Evolutionary conservation across 805 yeast species (phyloP), one percentile per base, ranked within the genome.

Genomic region (Nakazawaea wickerhamii): DNA sequence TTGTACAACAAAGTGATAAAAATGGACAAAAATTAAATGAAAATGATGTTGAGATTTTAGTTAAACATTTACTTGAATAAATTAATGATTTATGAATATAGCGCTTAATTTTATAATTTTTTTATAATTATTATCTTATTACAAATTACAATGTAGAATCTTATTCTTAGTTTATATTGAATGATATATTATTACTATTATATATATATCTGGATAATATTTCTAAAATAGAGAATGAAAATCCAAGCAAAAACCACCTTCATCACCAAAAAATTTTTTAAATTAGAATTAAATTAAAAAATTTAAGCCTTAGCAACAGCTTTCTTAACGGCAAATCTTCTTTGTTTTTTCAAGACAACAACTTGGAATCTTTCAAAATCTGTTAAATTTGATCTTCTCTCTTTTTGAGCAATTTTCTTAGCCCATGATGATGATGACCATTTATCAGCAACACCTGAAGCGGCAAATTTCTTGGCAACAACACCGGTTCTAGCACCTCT

Each of bases 311-410:
- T 89, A 66, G 96, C 95, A 65, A 85, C 81, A 72, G 95, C 95
- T 81, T 88, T 90, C 79, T 84, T 87, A 65, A 88, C 91, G 73
- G 89, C 86, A 70, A 71, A 84, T 77, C 89, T 85, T 77, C 87
- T 88, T 81, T 95, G 97, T 83, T 91, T 93, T 85, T 85, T 93
- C 71, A 89, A 81, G 61, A 89, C 95, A 71, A 85, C 68, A 61
- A 91, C 99, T 81, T 91, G 96, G 96, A 93, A 93, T 83, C 99
- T 90, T 80, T 93, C 96, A 64, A 93, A 93, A 75, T 93, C 99
- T 60, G 91, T 68, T 71, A 95, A 84, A 67, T 82, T 76, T 63
- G 95, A 73, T 81, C 99, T 87, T 73, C 82, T 87, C 73, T 84
- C 82, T 74, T 87, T 88, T 73, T 86, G 84, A 68, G 95, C 96